These are phyloP conservation scores for Taiozyma onychis DNA, from an alignment of 1,139 yeast genomes.

Conservation along the genomic window DNA sequence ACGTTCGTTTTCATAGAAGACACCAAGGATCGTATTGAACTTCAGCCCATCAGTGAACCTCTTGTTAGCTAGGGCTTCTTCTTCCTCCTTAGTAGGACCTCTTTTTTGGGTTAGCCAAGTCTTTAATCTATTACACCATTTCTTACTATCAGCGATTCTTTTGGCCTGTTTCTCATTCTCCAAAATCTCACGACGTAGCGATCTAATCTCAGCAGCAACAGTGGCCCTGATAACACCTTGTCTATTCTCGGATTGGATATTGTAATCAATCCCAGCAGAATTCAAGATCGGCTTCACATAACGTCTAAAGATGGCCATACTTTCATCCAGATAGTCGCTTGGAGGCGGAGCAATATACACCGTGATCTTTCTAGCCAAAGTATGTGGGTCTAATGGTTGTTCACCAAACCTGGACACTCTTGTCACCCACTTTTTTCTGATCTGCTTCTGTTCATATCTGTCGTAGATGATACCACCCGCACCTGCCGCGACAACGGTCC, in stretches of 20 bases:
- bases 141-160: conserved; percentile 11
- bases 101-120: conserved; percentile 11
- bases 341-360: conserved; percentile 96
- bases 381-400: conserved; percentile 39
- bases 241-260: conserved; percentile 59
- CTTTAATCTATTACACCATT: conserved; percentile 19
- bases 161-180: conserved; percentile 20
- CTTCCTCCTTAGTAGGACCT: conserved; percentile 16
- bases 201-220: conserved; percentile 81
- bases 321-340: conserved; percentile 77
- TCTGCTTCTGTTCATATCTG: conserved; percentile 60
- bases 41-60: conserved; percentile 40
- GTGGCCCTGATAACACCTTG: conserved; percentile 84
- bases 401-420: conserved; percentile 48
- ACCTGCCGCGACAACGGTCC: conserved; percentile 61
- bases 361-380: conserved; percentile 68
- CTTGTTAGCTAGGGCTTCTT: conserved; percentile 23
- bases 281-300: conserved; percentile 84
- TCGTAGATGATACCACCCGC: conserved; percentile 79
- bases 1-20: conserved; percentile 35
- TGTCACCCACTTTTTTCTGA: conserved; percentile 63
- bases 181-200: conserved; percentile 44
- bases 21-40: conserved; percentile 54
- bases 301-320: conserved; percentile 67
- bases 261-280: conserved; percentile 84